phyloP scores from a whole-genome alignment of 1,284 basidiomycete genomes.

The Pseudozyma sp. region DNA sequence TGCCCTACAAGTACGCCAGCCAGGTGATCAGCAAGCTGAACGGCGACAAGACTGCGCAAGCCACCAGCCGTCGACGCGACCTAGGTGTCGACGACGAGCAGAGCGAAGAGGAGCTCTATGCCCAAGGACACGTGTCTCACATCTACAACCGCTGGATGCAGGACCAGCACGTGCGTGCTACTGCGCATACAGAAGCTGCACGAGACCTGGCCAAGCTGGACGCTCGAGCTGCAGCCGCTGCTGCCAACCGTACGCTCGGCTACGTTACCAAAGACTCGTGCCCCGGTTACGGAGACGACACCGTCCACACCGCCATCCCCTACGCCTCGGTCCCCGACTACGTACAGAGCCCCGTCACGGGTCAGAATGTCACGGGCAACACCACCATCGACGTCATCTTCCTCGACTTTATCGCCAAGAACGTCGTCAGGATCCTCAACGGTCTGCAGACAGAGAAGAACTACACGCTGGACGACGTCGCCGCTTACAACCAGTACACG shows the following conservation, averaged over 20 bases:
- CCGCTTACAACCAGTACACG: slow-evolving; percentile 55
- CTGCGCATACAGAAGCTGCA: slow-evolving; percentile 2
- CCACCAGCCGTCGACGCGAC: slow-evolving; percentile 11
- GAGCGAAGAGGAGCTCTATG: slow-evolving; percentile 29
- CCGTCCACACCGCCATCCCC: slow-evolving; percentile 49
- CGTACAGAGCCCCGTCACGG: slow-evolving; percentile 41
- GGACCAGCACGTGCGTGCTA: slow-evolving; percentile 18
- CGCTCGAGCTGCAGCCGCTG: slow-evolving; percentile 24
- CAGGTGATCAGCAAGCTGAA: slow-evolving; percentile 54
- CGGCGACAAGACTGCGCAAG: slow-evolving; percentile 20
- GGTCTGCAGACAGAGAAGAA: slow-evolving; percentile 19
- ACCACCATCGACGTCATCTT: slow-evolving; percentile 50
- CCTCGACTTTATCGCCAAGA: slow-evolving; percentile 55
- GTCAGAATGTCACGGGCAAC: slow-evolving; percentile 9
- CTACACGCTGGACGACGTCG: slow-evolving; percentile 47
- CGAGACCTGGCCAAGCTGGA: slow-evolving; percentile 24
- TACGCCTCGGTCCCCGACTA: slow-evolving; percentile 60
- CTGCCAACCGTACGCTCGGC: slow-evolving; percentile 46
- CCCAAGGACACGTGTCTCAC: slow-evolving; percentile 41
- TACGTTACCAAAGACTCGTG: slow-evolving; percentile 63
- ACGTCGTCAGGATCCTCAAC: slow-evolving; percentile 45
- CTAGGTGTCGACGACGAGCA: slow-evolving; percentile 24
- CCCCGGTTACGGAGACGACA: slow-evolving; percentile 59
- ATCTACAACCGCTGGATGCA: slow-evolving; percentile 51
- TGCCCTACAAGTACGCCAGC: slow-evolving; percentile 55